Percentiles rank a stretch among this genome's conserved stretches.
Conservation (phyloP, 495 filamentous ascomycete species). For the Opeltia flavorubescens region DNA sequence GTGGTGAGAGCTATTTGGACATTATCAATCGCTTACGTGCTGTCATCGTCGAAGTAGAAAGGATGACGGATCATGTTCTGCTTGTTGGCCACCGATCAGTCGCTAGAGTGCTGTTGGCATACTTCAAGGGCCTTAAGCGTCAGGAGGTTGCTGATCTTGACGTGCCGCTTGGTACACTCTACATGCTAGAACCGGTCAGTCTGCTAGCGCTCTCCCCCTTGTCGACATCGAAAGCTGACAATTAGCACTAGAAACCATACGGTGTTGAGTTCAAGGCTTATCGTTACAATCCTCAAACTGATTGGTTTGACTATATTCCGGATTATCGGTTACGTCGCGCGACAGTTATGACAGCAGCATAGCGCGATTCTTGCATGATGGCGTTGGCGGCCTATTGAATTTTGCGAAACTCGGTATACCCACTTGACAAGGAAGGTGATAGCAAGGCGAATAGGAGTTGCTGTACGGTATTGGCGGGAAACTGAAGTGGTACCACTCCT, state of each 20-base stretch:
- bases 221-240: background rate
- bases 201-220: background rate
- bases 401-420: background rate
- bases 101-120: constrained; percentile 81
- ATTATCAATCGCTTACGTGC: constrained; percentile 91
- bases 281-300: constrained; percentile 58
- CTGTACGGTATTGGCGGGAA: background rate
- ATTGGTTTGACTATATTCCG: constrained; percentile 71
- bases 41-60: constrained; percentile 92
- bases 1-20: constrained; percentile 91
- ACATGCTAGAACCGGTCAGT: constrained; percentile 67
- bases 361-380: background rate
- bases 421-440: background rate
- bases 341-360: constrained; percentile 4
- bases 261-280: constrained; percentile 94
- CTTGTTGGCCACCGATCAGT: constrained; percentile 84
- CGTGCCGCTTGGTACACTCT: constrained; percentile 81
- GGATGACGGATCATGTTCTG: constrained; percentile 88
- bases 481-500: too few relatives aligned
- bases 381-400: background rate
- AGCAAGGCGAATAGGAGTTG: background rate
- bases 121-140: constrained; percentile 81
- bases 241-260: constrained; percentile 59
- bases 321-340: constrained; percentile 57
- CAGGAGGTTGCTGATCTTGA: constrained; percentile 88